Conservation (phyloP, 1,284 basidiomycete species). For the Calocybe gambosa region DNA sequence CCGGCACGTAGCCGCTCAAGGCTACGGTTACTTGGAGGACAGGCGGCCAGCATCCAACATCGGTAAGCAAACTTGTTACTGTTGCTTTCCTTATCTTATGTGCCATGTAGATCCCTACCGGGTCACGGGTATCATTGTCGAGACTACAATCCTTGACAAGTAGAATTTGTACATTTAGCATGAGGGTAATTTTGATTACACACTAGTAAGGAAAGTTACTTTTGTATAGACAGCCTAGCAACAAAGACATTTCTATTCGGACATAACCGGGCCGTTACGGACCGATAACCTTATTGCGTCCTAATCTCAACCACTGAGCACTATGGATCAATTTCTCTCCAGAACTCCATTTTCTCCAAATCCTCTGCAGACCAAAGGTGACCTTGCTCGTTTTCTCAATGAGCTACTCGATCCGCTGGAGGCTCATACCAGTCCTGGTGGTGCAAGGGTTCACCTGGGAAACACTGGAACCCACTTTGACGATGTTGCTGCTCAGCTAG, state of each 20-base stretch:
- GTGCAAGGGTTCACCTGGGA: conserved; percentile 64
- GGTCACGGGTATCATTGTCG: conserved; percentile 86
- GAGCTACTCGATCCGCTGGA: conserved; percentile 63
- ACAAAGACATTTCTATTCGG: conserved; percentile 1
- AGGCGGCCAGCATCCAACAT: conserved; percentile 97
- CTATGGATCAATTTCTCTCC: conserved; percentile 25
- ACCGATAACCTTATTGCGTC: background rate
- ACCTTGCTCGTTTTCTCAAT: conserved; percentile 50
- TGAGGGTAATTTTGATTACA: conserved; percentile 8
- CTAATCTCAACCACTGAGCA: background rate
- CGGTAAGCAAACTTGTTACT: conserved; percentile 46
- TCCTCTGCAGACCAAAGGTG: conserved; percentile 51
- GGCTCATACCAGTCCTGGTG: conserved; percentile 65
- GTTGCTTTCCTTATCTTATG: conserved; percentile 10
- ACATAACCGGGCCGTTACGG: background rate
- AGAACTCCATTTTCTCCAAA: conserved; percentile 48
- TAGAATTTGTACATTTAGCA: conserved; percentile 26
- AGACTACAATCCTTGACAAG: conserved; percentile 74
- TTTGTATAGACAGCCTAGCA: conserved; percentile 2
- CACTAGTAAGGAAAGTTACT: background rate
- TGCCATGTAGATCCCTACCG: conserved; percentile 71
- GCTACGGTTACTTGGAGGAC: conserved; percentile 95
- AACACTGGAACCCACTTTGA: conserved; percentile 75
- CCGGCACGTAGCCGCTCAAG: conserved; percentile 86
- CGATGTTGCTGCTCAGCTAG: conserved; percentile 65